Base-by-base conservation (phyloP, 2,329 filamentous ascomycete species). In the Tolypocladium tundrense region DNA sequence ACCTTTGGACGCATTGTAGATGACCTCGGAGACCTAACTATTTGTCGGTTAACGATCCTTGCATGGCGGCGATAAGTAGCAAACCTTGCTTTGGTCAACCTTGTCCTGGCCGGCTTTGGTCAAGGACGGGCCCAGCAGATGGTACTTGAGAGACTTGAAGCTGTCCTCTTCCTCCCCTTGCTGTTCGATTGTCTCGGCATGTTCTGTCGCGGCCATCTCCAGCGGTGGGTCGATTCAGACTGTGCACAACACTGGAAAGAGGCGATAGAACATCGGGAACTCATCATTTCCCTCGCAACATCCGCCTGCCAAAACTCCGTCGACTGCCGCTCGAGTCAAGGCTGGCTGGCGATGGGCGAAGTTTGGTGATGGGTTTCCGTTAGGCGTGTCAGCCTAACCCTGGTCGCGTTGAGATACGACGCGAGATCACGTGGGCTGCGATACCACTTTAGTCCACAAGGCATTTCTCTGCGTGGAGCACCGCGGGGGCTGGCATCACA, bases 1-100 rank as follows among this genome's bases (percentile, higher is more conserved):
- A 53, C 94, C 94, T 70, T 95, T 97, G 19, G 91, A 97, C 13
- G 92, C 91, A 71, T 96, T 91, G 75, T 97, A 97, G 60, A 99
- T 99, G 64, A 97, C 87, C 66, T 97, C 92, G 2, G 92, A 95
- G 54, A 99, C 91, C 85, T 88, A 54, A 14, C 31, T 21, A 50
- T 14, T 33, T 60, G 57, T 45, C 54, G 54, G 42, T 63, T 45
- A n/a, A 37, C 27, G 27, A 55, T n/a, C 4, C 35, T 31, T 9
- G 27, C 2, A 33, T 6, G 37, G 35, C 2, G 21, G 19, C 10
- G 10, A 37, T 42, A 3, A 9, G 41, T 13, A 2, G 43, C 53
- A 27, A 33, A 86, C 87, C 77, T 94, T 96, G 62, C 82, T 82
- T 74, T 97, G 94, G 67, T 99, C 91, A n/a, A 97, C 93, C 19